phyloP scores from a whole-genome alignment of 2,329 filamentous ascomycete genomes.

The Pestalotiopsis fici region DNA sequence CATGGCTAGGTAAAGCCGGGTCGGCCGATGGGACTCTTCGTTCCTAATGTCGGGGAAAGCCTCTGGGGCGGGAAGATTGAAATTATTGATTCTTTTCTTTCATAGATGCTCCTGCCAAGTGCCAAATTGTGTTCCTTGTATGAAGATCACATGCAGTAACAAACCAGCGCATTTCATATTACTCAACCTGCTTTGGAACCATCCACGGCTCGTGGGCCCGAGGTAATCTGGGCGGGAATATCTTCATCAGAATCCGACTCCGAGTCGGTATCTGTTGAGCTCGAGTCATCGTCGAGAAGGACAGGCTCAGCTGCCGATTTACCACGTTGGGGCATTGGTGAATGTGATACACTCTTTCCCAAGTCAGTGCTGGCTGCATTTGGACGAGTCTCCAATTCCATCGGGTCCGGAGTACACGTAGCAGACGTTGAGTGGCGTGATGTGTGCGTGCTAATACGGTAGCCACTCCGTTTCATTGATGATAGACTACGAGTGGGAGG shows the following conservation, averaged over 20 bases:
- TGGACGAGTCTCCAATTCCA: conserved; percentile 8
- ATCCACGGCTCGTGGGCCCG: conserved; percentile 9
- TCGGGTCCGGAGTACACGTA: conserved; percentile 8
- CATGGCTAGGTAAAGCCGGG: too few relatives aligned
- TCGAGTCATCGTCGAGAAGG: conserved; percentile 22
- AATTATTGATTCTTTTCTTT: too few relatives aligned
- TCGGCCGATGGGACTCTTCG: too few relatives aligned
- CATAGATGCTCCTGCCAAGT: too few relatives aligned
- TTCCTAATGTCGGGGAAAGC: too few relatives aligned
- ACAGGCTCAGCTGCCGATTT: conserved; percentile 24
- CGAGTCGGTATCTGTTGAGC: conserved; percentile 11
- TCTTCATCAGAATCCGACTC: conserved; percentile 22
- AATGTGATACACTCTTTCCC: not conserved
- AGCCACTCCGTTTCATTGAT: conserved; percentile 28
- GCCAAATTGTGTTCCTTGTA: too few relatives aligned
- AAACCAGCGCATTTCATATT: not conserved
- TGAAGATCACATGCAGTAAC: not conserved
- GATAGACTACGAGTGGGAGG: conserved; percentile 23
- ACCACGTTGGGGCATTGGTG: conserved; percentile 5
- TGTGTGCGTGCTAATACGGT: conserved; percentile 28
- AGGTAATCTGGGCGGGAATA: conserved; percentile 27
- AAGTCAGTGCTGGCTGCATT: not conserved
- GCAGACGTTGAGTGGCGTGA: conserved; percentile 7
- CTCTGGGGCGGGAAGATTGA: too few relatives aligned
- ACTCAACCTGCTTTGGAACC: not conserved